These are phyloP conservation scores for Nevesoporus exiguus DNA, from an alignment of 768 basidiomycete species.

Conservation along the genomic window DNA sequence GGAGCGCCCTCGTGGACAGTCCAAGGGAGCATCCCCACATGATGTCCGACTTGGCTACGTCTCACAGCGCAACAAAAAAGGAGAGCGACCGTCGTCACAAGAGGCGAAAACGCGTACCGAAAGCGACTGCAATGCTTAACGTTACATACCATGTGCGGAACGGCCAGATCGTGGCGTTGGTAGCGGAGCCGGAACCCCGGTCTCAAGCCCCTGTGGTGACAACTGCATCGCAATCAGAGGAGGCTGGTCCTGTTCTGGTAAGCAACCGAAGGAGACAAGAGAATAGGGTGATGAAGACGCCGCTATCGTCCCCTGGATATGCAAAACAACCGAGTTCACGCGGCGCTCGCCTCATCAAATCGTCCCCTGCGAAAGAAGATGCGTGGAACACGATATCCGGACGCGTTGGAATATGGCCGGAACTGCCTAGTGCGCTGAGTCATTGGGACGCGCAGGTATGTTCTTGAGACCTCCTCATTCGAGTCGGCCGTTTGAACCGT, in stretches of 20 bases:
- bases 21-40: neutral
- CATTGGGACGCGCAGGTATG: constrained; percentile 26
- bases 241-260: neutral
- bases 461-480: neutral
- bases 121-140: neutral
- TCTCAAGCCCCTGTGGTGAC: neutral
- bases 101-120: neutral
- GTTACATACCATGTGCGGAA: constrained; percentile 13
- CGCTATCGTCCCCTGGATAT: neutral
- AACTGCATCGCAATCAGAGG: neutral
- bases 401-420: constrained; percentile 12
- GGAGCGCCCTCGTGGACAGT: too few species aligned
- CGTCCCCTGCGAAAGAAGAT: neutral
- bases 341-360: neutral
- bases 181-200: neutral
- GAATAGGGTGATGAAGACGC: neutral
- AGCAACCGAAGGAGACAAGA: neutral
- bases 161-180: constrained; percentile 13
- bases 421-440: constrained; percentile 5
- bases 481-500: neutral
- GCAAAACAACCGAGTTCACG: neutral
- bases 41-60: neutral
- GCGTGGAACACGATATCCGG: neutral
- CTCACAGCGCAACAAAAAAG: constrained; percentile 6
- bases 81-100: neutral